A percentile compares a stretch with the other conserved stretches of the same genome.
Conservation (phyloP, 2,329 filamentous ascomycete genomes). For the Arachnomyces sp. region DNA sequence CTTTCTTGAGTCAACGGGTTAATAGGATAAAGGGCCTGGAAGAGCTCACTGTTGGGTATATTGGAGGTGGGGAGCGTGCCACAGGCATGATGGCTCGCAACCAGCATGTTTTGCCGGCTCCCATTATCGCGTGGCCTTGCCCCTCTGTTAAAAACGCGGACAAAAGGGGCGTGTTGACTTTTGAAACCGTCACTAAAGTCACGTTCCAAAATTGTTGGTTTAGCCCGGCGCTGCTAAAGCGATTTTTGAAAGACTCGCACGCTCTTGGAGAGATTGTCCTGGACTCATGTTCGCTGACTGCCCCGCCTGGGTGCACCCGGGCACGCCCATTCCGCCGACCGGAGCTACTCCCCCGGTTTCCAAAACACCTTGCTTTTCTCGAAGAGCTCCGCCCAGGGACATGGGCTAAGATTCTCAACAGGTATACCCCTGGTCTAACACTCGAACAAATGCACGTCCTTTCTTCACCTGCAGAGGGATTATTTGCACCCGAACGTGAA, state of each 20-base stretch:
- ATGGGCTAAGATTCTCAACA: constrained; percentile 44
- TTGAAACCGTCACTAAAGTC: constrained; percentile 51
- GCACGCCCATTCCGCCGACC: constrained; percentile 3
- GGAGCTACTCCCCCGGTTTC: constrained; percentile 5
- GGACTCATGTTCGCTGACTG: constrained; percentile 57
- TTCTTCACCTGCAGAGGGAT: constrained; percentile 15
- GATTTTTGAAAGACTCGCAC: constrained; percentile 44
- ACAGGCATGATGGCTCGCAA: constrained; percentile 55
- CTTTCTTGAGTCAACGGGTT: constrained; percentile 45
- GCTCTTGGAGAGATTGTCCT: constrained; percentile 49
- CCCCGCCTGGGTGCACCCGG: constrained; percentile 22
- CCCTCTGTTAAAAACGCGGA: constrained; percentile 2
- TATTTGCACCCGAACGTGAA: too few relatives aligned
- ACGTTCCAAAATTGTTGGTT: constrained; percentile 63
- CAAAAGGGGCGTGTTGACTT: constrained; percentile 33
- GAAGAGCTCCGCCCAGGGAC: constrained; percentile 34
- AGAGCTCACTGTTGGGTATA: constrained; percentile 57
- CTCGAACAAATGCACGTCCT: constrained; percentile 26
- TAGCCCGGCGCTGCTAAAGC: constrained; percentile 48
- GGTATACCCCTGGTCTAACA: constrained; percentile 41
- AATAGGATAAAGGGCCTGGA: constrained; percentile 44
- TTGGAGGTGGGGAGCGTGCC: constrained; percentile 59
- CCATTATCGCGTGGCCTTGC: constrained; percentile 19
- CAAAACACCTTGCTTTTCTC: constrained; percentile 24
- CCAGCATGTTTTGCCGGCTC: constrained; percentile 54